Conservation (phyloP, 306 rosid species). For the Abrus precatorius region DNA sequence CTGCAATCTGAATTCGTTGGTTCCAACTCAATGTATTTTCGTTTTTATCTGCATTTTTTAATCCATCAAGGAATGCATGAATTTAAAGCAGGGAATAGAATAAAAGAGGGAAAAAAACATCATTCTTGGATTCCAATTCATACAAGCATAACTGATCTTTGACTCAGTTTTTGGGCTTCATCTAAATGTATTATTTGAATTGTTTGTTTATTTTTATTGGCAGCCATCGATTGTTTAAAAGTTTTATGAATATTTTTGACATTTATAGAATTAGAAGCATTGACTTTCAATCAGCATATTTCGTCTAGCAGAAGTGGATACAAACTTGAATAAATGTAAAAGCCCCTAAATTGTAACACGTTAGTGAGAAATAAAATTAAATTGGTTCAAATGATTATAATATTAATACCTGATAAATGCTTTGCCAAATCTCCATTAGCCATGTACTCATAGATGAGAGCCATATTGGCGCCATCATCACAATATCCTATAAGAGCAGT, state of each 20-base stretch:
- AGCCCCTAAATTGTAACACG: not conserved
- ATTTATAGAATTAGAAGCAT: not conserved
- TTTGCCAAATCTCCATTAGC: slow-evolving; percentile 59
- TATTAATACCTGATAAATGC: slow-evolving; percentile 53
- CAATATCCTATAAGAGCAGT: slow-evolving; percentile 64
- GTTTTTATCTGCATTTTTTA: slow-evolving; percentile 53
- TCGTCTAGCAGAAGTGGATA: not conserved
- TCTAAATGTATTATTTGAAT: not conserved
- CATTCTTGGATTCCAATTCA: not conserved
- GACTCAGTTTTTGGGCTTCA: slow-evolving; percentile 26
- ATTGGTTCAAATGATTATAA: not conserved
- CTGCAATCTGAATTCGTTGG: slow-evolving; percentile 64
- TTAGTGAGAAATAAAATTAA: not conserved
- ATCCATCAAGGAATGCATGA: slow-evolving; percentile 8
- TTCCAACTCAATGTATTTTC: slow-evolving; percentile 61
- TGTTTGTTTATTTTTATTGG: not conserved
- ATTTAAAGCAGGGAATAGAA: not conserved
- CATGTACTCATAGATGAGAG: slow-evolving; percentile 72
- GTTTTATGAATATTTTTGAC: not conserved
- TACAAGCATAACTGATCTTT: not conserved
- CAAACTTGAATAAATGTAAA: not conserved
- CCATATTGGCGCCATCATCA: slow-evolving; percentile 57
- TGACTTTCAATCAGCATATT: not conserved
- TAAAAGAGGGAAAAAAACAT: not conserved
- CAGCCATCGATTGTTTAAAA: not conserved